These are phyloP conservation scores for Cyberlindnera saturnus DNA, from an alignment of 805 yeast genomes.

Conservation along the genomic window DNA sequence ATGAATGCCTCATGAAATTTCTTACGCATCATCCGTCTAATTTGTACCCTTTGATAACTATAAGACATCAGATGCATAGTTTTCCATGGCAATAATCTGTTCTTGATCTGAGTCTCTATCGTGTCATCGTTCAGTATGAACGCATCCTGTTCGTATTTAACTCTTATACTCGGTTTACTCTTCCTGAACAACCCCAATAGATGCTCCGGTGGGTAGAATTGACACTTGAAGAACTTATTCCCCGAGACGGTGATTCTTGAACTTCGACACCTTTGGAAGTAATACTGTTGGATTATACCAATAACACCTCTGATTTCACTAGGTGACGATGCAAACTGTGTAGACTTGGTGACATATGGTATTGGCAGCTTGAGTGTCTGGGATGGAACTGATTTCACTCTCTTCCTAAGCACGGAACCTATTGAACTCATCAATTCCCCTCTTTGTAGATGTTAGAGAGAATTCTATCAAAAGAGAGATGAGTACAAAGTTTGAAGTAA, in stretches of 20 bases:
- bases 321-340: not conserved
- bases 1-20: slow-evolving; percentile 7
- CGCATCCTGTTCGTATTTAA: slow-evolving; percentile 13
- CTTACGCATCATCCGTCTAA: slow-evolving; percentile 1
- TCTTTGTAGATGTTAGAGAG: no score
- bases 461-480: no score
- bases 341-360: not conserved
- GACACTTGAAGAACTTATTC: slow-evolving; percentile 10
- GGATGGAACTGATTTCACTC: not conserved
- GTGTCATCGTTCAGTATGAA: slow-evolving; percentile 12
- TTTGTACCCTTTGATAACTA: slow-evolving; percentile 12
- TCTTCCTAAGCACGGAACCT: not conserved
- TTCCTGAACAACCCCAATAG: slow-evolving; percentile 18
- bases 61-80: slow-evolving; percentile 16
- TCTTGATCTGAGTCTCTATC: slow-evolving; percentile 1
- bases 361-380: no score
- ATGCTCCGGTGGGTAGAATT: slow-evolving; percentile 19
- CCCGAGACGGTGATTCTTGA: not conserved
- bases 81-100: slow-evolving; percentile 6
- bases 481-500: no score
- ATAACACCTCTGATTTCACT: not conserved
- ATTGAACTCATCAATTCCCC: no score
- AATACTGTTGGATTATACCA: slow-evolving; percentile 4
- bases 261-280: slow-evolving; percentile 1
- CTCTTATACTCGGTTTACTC: slow-evolving; percentile 18